Evolutionary conservation across 164 flowering plant genomes (phyloP).

Genomic region (Vitis rupestris): DNA sequence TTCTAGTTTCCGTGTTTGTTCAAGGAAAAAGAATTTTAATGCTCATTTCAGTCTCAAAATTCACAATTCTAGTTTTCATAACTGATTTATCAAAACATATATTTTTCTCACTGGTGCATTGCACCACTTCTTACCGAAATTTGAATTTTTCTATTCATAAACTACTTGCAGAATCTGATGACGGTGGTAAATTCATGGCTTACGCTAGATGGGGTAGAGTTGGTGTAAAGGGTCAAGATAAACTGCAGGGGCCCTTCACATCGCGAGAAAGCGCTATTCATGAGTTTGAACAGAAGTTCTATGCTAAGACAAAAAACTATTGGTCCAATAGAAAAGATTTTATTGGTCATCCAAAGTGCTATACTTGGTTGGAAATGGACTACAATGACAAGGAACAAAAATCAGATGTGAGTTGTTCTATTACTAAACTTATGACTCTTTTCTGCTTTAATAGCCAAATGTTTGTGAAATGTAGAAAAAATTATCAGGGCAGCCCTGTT

Average conservation of each 20-base stretch:
- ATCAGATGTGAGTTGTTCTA: conserved; percentile 22
- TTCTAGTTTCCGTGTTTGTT: not conserved
- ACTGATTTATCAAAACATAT: too few species aligned
- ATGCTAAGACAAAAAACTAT: conserved; percentile 33
- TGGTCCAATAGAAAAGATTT: conserved; percentile 40
- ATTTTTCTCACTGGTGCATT: not conserved
- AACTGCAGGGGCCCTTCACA: conserved; percentile 32
- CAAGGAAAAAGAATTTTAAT: not conserved
- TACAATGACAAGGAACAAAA: conserved; percentile 27
- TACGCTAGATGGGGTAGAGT: conserved; percentile 51
- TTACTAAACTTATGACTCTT: not conserved
- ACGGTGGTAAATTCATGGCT: conserved; percentile 31
- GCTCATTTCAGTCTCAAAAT: not conserved
- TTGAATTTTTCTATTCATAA: not conserved
- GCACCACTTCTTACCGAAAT: not conserved
- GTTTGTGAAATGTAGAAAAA: not conserved
- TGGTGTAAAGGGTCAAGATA: conserved; percentile 44
- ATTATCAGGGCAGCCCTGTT: not conserved
- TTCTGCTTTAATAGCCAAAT: not conserved
- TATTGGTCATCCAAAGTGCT: conserved; percentile 27
- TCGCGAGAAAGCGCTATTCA: conserved; percentile 25
- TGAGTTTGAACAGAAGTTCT: conserved; percentile 38
- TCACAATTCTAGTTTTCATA: not conserved
- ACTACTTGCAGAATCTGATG: conserved; percentile 40
- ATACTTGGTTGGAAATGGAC: conserved; percentile 46